phyloP scores from a whole-genome alignment of 306 rosid species.

The Cucurbita maxima region DNA sequence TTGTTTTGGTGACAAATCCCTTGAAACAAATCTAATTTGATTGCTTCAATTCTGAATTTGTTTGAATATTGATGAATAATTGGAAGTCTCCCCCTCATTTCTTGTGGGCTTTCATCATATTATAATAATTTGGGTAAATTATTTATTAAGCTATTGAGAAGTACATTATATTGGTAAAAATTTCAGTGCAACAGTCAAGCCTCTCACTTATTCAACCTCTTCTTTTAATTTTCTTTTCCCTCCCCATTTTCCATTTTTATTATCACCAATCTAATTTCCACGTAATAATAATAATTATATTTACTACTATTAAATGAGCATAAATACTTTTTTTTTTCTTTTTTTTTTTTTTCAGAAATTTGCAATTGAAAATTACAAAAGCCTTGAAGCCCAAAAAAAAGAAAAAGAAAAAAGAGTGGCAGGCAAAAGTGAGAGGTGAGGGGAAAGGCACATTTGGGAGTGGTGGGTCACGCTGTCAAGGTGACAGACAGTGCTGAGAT shows the following conservation, averaged over 20 bases:
- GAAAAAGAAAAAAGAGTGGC: conserved; percentile 2
- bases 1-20: neutral
- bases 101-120: neutral
- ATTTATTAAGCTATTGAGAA: neutral
- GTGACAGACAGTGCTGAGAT: conserved; percentile 41
- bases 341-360: neutral
- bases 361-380: conserved; percentile 25
- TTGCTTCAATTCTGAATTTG: neutral
- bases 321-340: neutral
- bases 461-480: conserved; percentile 40
- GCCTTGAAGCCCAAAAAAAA: conserved; percentile 28
- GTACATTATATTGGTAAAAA: neutral
- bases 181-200: neutral
- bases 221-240: neutral
- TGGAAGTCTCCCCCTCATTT: neutral
- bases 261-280: neutral
- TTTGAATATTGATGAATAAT: neutral
- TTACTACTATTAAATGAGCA: neutral
- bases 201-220: neutral
- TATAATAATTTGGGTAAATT: neutral
- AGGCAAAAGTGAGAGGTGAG: conserved; percentile 4
- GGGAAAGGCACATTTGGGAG: neutral
- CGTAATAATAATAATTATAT: neutral
- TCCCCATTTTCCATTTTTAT: neutral
- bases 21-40: neutral